A percentile compares a stretch with the other conserved stretches of the same genome.
Evolutionary conservation across 768 basidiomycete genomes (phyloP).

Genomic region (Lactifluus subvellereus): DNA sequence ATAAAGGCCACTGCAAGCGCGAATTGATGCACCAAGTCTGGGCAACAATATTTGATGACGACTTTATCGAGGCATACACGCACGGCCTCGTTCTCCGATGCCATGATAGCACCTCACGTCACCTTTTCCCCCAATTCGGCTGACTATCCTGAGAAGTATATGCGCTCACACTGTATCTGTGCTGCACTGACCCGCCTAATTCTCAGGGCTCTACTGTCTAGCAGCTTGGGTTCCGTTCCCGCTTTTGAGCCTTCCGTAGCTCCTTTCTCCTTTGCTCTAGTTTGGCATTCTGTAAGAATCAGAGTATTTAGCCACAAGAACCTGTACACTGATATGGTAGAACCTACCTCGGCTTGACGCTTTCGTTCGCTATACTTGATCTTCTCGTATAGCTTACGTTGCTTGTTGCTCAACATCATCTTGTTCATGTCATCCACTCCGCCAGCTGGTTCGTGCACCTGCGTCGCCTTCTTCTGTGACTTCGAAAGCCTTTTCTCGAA

Average conservation of each 20-base stretch:
- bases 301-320: slow-evolving; percentile 21
- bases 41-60: too few relatives aligned
- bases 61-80: too few relatives aligned
- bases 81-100: too few relatives aligned
- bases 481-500: slow-evolving; percentile 76
- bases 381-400: slow-evolving; percentile 88
- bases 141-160: too few relatives aligned
- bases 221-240: neutral
- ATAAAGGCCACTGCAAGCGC: too few relatives aligned
- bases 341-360: slow-evolving; percentile 69
- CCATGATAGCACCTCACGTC: too few relatives aligned
- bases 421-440: slow-evolving; percentile 85
- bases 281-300: slow-evolving; percentile 44
- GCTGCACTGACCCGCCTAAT: too few relatives aligned
- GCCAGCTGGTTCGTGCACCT: slow-evolving; percentile 26
- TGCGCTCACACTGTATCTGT: too few relatives aligned
- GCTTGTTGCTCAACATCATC: slow-evolving; percentile 97
- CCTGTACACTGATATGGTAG: neutral
- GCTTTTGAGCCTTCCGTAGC: slow-evolving; percentile 42
- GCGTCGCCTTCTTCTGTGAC: slow-evolving; percentile 42
- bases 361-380: slow-evolving; percentile 84
- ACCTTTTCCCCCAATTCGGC: too few relatives aligned
- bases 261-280: slow-evolving; percentile 54
- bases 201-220: too few relatives aligned
- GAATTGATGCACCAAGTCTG: too few relatives aligned